Evolutionary conservation across 179 eudicot species (phyloP), one percentile per base, ranked within the genome.

Genomic region (Gypsophila paniculata): DNA sequence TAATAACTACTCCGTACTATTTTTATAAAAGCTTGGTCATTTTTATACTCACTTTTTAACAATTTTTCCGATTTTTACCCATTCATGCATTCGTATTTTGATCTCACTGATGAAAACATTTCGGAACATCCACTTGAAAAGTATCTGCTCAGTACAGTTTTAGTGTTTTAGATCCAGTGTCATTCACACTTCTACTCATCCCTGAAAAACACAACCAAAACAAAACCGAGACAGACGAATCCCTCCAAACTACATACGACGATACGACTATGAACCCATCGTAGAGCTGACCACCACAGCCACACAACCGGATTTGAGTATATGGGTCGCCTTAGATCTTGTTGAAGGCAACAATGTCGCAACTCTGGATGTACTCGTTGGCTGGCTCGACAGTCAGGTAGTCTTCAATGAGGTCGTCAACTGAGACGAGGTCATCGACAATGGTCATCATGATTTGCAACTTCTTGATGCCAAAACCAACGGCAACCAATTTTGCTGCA

Each of bases 291-390:
- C 23, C 25, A 38, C 58, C 52, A 46, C 15, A 1, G 52, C 15
- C 58, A 21, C 6, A 38, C 22, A 21, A 22, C 62, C 58, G 52
- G 70, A 11, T 54, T 19, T 8, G 19, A 46, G 8, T 64, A 2
- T 14, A 12, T 6, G 46, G 9, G 72, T 59, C 68, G 19, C 19
- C 79, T 85, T 80, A 91, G 60, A 94, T 94, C 74, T 94, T 94
- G 96, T 94, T 91, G 90, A 94, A 94, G 77, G 99, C 99, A 15
- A 81, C 93, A 76, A 94, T 94, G 78, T 94, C 99, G 63, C 99
- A 94, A 76, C 97, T 94, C 84, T 94, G 99, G 69, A 94, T 86
- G 68, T 83, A 81, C 69, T 94, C 99, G 61, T 80, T 88, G 76
- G 80, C 75, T 4, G 99, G 99, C 83, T 94, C 97, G 3, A 61